Evolutionary conservation across 1,284 basidiomycete genomes (phyloP).

Genomic region (Erythrobasidium hasegawianum): DNA sequence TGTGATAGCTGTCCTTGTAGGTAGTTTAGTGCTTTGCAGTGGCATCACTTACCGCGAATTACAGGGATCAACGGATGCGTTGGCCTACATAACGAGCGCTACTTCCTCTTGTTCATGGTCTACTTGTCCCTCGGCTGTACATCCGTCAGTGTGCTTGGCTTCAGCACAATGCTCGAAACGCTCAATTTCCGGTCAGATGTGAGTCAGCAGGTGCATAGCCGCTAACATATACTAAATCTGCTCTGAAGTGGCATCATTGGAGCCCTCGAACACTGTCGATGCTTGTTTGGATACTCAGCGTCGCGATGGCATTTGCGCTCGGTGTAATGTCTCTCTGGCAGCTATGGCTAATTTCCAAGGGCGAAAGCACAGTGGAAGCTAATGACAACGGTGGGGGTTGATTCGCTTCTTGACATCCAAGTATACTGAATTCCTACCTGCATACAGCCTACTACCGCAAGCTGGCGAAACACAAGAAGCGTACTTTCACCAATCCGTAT

Average conservation of each 20-base stretch:
- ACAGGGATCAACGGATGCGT: constrained; percentile 97
- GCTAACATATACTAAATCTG: background rate
- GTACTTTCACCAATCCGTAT: constrained; percentile 61
- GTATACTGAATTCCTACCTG: no score
- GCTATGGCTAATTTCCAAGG: constrained; percentile 66
- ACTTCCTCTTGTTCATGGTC: constrained; percentile 92
- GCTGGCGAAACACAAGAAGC: constrained; percentile 59
- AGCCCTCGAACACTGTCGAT: constrained; percentile 69
- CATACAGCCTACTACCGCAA: constrained; percentile 63
- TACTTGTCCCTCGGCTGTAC: constrained; percentile 42
- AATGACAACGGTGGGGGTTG: constrained; percentile 71
- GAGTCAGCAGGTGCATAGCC: no score
- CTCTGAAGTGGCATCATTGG: constrained; percentile 35
- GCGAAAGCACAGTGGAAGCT: constrained; percentile 85
- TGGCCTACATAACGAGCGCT: constrained; percentile 88
- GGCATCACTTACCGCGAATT: constrained; percentile 39
- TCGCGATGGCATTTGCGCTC: constrained; percentile 69
- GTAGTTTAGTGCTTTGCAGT: background rate
- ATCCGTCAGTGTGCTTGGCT: constrained; percentile 40
- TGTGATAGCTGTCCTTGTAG: constrained; percentile 10
- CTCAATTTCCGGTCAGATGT: constrained; percentile 26
- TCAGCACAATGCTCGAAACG: constrained; percentile 30
- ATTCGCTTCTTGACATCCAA: no score
- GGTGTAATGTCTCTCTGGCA: constrained; percentile 69
- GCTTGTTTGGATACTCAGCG: constrained; percentile 69